Base-by-base conservation (phyloP, 192 early-diverging fungal genomes). In the Entomortierella lignicola region DNA sequence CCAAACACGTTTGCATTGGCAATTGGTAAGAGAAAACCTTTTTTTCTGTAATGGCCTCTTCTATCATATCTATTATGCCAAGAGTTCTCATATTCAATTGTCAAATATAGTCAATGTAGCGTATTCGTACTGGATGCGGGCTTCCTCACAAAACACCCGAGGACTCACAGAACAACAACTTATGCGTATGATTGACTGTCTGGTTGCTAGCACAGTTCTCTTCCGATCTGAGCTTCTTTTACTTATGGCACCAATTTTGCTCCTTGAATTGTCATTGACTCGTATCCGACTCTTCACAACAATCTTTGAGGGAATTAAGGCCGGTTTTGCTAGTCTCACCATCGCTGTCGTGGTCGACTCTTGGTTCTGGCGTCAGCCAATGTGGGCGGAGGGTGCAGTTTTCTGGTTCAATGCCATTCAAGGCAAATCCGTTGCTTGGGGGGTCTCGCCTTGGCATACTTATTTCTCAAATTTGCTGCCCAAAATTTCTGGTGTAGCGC, bases 1-100 rank as follows among this genome's bases (percentile, higher is more conserved):
- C 94, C 94, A 8, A 99, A 98, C 74, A 93, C 91, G 10, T 88
- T 96, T 69, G 96, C 93, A 0, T 84, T 97, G 42, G 86, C 90
- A 29, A 80, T 93, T 15, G 85, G 84, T 81, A 75, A 53, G 73
- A n/a, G n/a, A n/a, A 2, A 4, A 5, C 2, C 4, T 54, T 6
- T 27, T 54, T 17, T 27, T 29, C 25, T 8, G 4, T 29, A 8
- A 5, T 27, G 23, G 10, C 6, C 37, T 5, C 8, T 47, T 15
- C 8, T 42, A 13, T 10, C 6, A 13, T 20, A 47, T 20, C 44
- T 54, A 2, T 27, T 54, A 26, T 54, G 26, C 4, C 8, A 26
- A 29, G 7, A 27, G 52, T 30, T 4, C 23, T 54, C 3, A 54
- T 54, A 10, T 30, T 52, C 18, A 52, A 26, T 13, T 23, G 52